Evolutionary conservation across 106 monocot genomes (phyloP).

Genomic region (Alisma plantagoaquatica): DNA sequence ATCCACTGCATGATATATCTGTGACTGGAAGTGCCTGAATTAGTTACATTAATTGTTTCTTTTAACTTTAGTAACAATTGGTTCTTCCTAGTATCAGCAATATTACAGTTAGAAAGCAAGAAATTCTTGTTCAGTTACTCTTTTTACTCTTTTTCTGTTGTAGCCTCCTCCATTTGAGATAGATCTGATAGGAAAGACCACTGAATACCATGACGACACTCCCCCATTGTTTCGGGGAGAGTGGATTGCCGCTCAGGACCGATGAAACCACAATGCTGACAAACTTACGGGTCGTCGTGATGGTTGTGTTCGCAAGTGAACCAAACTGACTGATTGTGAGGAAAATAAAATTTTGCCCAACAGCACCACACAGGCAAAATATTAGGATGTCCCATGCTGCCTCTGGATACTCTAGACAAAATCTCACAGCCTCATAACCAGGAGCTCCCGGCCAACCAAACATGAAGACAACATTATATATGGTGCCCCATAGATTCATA

Average conservation of each 20-base stretch:
- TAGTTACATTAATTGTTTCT: too few species aligned
- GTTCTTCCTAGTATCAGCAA: too few species aligned
- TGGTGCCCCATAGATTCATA: constrained; percentile 94
- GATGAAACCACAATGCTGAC: constrained; percentile 94
- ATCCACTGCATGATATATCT: too few species aligned
- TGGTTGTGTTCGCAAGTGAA: constrained; percentile 89
- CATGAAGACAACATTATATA: constrained; percentile 75
- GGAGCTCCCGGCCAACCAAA: constrained; percentile 66
- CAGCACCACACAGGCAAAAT: constrained; percentile 85
- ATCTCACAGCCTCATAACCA: constrained; percentile 60
- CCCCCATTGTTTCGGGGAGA: constrained; percentile 80
- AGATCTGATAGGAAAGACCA: constrained; percentile 74
- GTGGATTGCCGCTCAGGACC: constrained; percentile 74
- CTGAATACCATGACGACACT: constrained; percentile 87
- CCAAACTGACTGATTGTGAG: constrained; percentile 75
- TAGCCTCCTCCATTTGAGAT: constrained; percentile 66
- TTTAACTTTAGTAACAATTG: too few species aligned
- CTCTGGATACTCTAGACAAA: constrained; percentile 77
- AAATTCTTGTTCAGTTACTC: neutral
- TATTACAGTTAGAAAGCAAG: neutral
- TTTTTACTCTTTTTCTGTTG: constrained; percentile 31
- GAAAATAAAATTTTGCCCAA: constrained; percentile 94
- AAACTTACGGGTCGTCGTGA: constrained; percentile 91
- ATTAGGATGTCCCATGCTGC: constrained; percentile 87
- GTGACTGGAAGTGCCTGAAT: too few species aligned